phyloP scores from a whole-genome alignment of 345 rosid genomes.

The Leavenworthia alabamica region DNA sequence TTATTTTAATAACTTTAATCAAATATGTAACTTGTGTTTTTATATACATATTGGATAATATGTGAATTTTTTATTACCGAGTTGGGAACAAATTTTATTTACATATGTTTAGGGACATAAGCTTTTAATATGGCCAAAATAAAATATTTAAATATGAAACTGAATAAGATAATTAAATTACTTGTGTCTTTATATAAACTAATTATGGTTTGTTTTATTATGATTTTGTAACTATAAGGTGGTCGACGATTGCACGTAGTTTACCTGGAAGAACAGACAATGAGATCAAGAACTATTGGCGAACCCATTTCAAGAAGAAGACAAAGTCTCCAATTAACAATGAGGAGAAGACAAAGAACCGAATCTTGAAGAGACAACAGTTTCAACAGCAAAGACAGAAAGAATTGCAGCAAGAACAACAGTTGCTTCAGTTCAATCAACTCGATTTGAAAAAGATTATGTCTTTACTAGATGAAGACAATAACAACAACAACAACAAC shows the following conservation, averaged over 20 bases:
- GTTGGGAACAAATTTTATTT: no score
- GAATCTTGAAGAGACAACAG: constrained; percentile 62
- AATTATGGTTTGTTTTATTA: not conserved
- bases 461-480: constrained; percentile 47
- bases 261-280: constrained; percentile 93
- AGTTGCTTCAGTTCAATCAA: constrained; percentile 43
- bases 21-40: not conserved
- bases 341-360: constrained; percentile 45
- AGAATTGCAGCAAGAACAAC: constrained; percentile 40
- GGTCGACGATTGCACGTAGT: constrained; percentile 93
- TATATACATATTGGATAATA: not conserved
- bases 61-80: not conserved
- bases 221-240: constrained; percentile 39
- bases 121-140: no score
- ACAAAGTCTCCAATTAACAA: constrained; percentile 42
- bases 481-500: constrained; percentile 20
- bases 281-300: constrained; percentile 88
- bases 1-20: not conserved
- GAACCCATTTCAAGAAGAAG: constrained; percentile 92
- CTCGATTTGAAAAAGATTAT: constrained; percentile 52
- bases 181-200: not conserved
- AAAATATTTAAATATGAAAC: not conserved
- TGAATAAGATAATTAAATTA: not conserved
- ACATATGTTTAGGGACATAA: not conserved
- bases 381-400: constrained; percentile 59